Evolutionary conservation across 2,329 filamentous ascomycete species (phyloP).

Genomic region (Pseudopithomyces maydicus): DNA sequence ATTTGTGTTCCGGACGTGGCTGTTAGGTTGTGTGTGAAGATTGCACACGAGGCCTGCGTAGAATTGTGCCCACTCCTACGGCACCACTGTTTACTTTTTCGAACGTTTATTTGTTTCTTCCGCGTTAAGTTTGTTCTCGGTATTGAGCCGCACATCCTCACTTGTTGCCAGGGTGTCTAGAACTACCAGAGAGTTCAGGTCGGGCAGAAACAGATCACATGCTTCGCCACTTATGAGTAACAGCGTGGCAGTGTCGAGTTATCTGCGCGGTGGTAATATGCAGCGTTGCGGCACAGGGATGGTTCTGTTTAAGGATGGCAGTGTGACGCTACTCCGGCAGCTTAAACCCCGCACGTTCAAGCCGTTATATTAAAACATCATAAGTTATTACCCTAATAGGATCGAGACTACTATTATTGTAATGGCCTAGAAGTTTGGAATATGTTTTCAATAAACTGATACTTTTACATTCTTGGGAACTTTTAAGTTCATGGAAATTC

Average conservation of each 20-base stretch:
- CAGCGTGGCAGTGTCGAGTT: slow-evolving; percentile 2
- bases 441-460: not conserved
- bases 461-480: not conserved
- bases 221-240: slow-evolving; percentile 5
- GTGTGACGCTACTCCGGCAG: not conserved
- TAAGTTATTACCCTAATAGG: not conserved
- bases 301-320: slow-evolving; percentile 3
- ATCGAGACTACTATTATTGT: not conserved
- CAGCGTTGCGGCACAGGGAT: slow-evolving; percentile 3
- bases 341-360: not conserved
- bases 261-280: slow-evolving; percentile 5
- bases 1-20: slow-evolving; percentile 4
- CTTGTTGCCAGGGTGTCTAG: slow-evolving; percentile 6
- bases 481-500: not conserved
- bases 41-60: slow-evolving; percentile 3
- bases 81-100: slow-evolving; percentile 3
- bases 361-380: not conserved
- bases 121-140: slow-evolving; percentile 2
- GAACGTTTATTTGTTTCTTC: slow-evolving; percentile 5
- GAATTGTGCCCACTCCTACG: slow-evolving; percentile 4
- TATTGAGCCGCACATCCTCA: slow-evolving; percentile 3
- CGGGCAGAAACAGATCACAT: slow-evolving; percentile 7
- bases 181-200: slow-evolving; percentile 7
- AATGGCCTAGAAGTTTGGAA: not conserved
- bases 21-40: slow-evolving; percentile 3